A percentile compares a stretch with the other conserved stretches of the same genome.
Evolutionary conservation across 768 basidiomycete species (phyloP).

Genomic region (Piloderma croceum): DNA sequence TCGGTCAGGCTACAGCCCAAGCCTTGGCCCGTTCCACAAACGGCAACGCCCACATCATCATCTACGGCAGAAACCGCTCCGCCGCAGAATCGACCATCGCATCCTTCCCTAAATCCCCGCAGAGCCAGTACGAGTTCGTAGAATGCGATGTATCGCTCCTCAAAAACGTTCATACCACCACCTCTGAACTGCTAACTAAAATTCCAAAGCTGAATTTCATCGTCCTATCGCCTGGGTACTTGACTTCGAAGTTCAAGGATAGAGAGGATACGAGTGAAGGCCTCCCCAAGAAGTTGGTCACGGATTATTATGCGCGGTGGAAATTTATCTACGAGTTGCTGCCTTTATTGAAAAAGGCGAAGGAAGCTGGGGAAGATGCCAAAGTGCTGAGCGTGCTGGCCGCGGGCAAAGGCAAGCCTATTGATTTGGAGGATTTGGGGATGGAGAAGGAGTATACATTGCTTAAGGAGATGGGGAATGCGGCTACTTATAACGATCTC

Average conservation of each 20-base stretch:
- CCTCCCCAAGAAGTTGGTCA: slow-evolving; percentile 26
- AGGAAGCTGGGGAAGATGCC: slow-evolving; percentile 26
- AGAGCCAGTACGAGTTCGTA: slow-evolving; percentile 26
- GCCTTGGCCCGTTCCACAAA: slow-evolving; percentile 30
- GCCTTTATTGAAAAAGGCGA: no score
- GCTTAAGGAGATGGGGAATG: slow-evolving; percentile 10
- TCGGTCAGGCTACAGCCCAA: slow-evolving; percentile 28
- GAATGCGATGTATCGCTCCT: slow-evolving; percentile 28
- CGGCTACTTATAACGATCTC: slow-evolving; percentile 25
- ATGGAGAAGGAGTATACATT: slow-evolving; percentile 24
- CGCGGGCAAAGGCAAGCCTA: slow-evolving; percentile 17
- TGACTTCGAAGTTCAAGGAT: slow-evolving; percentile 22
- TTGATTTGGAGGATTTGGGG: slow-evolving; percentile 26
- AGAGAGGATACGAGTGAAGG: slow-evolving; percentile 31
- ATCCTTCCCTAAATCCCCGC: slow-evolving; percentile 16
- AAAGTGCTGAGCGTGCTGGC: slow-evolving; percentile 27
- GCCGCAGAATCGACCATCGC: slow-evolving; percentile 28
- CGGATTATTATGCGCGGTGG: slow-evolving; percentile 31
- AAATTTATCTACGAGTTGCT: slow-evolving; percentile 29
- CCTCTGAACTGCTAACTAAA: slow-evolving; percentile 17
- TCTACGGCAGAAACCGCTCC: slow-evolving; percentile 27
- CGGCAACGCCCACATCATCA: slow-evolving; percentile 31
- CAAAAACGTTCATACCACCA: slow-evolving; percentile 23
- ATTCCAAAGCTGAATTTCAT: slow-evolving; percentile 32
- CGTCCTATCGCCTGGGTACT: slow-evolving; percentile 30